Base-by-base conservation (phyloP, 2,329 filamentous ascomycete species). In the Trichophyton equinum region DNA sequence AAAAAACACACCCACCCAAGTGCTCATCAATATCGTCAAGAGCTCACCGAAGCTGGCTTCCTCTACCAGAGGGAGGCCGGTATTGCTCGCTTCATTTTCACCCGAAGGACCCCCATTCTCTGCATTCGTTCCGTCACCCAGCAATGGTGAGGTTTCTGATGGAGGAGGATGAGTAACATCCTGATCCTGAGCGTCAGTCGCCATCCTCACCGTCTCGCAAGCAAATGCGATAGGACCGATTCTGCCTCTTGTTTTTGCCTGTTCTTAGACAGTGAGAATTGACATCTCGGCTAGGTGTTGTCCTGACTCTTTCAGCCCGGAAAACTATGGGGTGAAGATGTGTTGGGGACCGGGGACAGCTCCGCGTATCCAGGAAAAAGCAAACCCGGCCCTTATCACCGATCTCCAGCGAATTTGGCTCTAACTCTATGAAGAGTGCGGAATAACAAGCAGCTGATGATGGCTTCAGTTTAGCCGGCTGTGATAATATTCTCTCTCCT, bases 1-100 rank as follows among this genome's bases (percentile, higher is more conserved):
- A 44, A 83, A 75, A 64, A 83, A 83, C 1, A 79, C 78, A 4
- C 79, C 78, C 1, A 81, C 64, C 79, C 80, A 83, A 13, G 81
- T 72, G 59, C 76, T 77, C 0, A 73, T 68, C 69, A 82, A 73
- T 11, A 80, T 79, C 3, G 78, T 47, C 8, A 82, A 64, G 61
- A 82, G 67, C 64, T 78, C 76, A 55, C 67, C 72, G 1, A 78
- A 30, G 69, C 77, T 22, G 74, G 75, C 66, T 81, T 55, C 79
- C n/a, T 78, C 72, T n/a, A 67, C 66, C 55, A 73, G 59, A 1
- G 69, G 68, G 13, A 61, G 61, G 27, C 63, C 65, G 5, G 51
- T 11, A 55, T 60, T 53, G 25, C 25, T 49, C n/a, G 44, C 4
- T 51, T 59, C 57, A 20, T 20, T 27, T 18, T 42, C n/a, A n/a